Base-by-base conservation (phyloP, 345 rosid species). In the Euclidium syriacum region DNA sequence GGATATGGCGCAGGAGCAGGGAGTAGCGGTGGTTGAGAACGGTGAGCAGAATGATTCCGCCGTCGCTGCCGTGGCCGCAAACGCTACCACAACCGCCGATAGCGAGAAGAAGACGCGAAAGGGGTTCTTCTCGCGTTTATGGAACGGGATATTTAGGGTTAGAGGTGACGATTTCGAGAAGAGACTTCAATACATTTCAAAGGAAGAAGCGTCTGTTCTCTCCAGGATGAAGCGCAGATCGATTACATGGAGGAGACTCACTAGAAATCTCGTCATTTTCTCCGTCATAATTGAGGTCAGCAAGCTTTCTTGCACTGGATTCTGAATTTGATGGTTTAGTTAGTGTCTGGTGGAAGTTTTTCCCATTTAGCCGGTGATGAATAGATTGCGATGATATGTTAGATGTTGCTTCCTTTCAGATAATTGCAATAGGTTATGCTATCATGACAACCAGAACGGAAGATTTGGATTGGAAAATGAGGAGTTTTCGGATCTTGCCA, bases 101-200 rank as follows among this genome's bases (percentile, higher is more conserved):
- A 15, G 4, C 36, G 72, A 4, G 32, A 72, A 62, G 75, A 79
- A 77, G 80, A 85, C 78, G 74, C 66, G 65, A 35, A 80, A 74
- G 65, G 96, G 97, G 18, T 12, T 90, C 29, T 44, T 94, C 22
- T 82, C 90, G 25, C 84, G 97, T 36, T 43, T 94, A 16, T 90
- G 94, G 96, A 80, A 78, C 15, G 80, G 79, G 7, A 53, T 92
- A 30, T 89, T 87, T 64, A 77, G 85, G 30, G 55, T 58, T 10
- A 77, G 74, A 22, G 75, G 88, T 3, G 92, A 87, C 39, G 92
- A 94, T 81, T 85, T 94, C 53, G 91, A 85, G 95, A 94, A 87
- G 95, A 74, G 95, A 36, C 81, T 94, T 70, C 75, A 85, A 50
- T 62, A 79, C 71, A 87, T 94, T 41, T 80, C 90, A 24, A 94